Base-by-base conservation (phyloP, 176 grass and related monocot species). In the Zoysia pacifica region DNA sequence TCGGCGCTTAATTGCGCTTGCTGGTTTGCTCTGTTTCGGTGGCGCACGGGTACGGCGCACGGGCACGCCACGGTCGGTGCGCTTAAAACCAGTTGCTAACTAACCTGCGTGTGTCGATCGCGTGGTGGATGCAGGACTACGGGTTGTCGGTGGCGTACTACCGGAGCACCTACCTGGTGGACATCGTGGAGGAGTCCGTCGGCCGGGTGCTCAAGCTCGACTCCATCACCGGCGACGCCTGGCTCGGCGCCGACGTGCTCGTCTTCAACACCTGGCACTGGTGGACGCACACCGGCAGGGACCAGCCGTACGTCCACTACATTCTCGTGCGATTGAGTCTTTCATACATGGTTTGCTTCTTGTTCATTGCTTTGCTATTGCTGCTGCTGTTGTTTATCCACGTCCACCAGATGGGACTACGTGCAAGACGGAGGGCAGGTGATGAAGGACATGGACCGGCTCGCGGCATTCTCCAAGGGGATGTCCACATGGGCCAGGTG, bases 201-300 rank as follows among this genome's bases (percentile, higher is more conserved):
- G 92, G 92, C n/a, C 88, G 96, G 58, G 92, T 99, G 72, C 81
- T 99, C 4, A 95, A 89, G 84, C 88, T 99, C 28, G 88, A 93
- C 68, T 89, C 87, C 78, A 99, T 99, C 69, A 78, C 71, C 87
- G 96, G 92, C 73, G 62, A 79, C 12, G 81, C 90, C 20, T 99
- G 96, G 96, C 77, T 90, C 49, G 90, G 79, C 39, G 68, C 83
- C 15, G 76, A 99, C 84, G 35, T 95, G 59, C 71, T 99, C 74
- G 49, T 95, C 73, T 94, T 99, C 90, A 99, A 99, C 86, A 89
- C 92, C 0, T 95, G 96, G 92, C 96, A 99, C 63, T 99, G 96
- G 96, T 99, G 96, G 96, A 93, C 96, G 15, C 96, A 99, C 96
- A 99, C 80, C 50, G 92, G 96, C 61, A 86, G 28, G 3, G 79